Conservation (phyloP, 2,329 filamentous ascomycete genomes). For the Aspergillus sp. region DNA sequence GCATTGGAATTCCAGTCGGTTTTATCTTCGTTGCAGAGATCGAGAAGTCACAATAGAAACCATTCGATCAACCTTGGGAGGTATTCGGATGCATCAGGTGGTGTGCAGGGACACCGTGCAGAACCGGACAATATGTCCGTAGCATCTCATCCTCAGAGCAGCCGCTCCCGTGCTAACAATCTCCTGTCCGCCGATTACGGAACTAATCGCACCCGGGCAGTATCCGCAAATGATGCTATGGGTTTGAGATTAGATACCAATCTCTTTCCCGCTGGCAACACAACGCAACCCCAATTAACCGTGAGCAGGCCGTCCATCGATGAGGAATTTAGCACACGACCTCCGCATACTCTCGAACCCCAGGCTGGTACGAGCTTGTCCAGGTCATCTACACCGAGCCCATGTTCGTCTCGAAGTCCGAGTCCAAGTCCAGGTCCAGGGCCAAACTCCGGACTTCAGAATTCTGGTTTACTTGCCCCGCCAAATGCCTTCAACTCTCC, state of each 20-base stretch:
- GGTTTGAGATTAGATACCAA: constrained; percentile 46
- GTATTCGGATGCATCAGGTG: constrained; percentile 64
- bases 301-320: constrained; percentile 40
- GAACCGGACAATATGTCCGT: constrained; percentile 50
- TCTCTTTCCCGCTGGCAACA: constrained; percentile 24
- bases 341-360: constrained; percentile 22
- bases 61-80: constrained; percentile 68
- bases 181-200: constrained; percentile 26
- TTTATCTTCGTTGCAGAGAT: constrained; percentile 79
- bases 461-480: constrained; percentile 45
- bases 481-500: constrained; percentile 40
- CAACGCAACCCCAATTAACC: constrained; percentile 35
- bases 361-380: constrained; percentile 23
- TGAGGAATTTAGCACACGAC: constrained; percentile 1
- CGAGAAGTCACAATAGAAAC: constrained; percentile 68
- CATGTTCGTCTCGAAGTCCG: constrained; percentile 28
- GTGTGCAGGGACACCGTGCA: constrained; percentile 35
- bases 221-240: constrained; percentile 60
- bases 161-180: constrained; percentile 22
- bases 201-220: constrained; percentile 49
- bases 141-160: constrained; percentile 45
- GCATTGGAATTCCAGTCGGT: constrained; percentile 92
- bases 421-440: constrained; percentile 29
- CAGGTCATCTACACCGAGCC: constrained; percentile 36
- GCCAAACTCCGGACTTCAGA: constrained; percentile 23